Percentiles rank a stretch among this genome's conserved stretches.
Evolutionary conservation across 2,329 filamentous ascomycete genomes (phyloP).

Genomic region (Trichoderma afroharzianum): DNA sequence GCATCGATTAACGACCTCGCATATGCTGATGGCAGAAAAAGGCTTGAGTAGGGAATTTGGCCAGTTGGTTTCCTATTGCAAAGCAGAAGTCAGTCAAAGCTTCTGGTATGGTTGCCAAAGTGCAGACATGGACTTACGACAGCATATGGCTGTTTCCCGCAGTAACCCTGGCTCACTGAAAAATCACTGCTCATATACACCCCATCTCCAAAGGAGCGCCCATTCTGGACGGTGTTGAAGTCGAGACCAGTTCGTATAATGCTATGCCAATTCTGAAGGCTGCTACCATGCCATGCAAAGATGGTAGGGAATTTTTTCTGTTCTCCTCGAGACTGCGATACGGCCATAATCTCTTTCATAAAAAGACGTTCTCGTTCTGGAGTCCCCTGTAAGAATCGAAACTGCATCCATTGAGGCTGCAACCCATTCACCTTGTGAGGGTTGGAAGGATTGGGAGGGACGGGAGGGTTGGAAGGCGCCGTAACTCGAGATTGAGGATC

Average conservation of each 20-base stretch:
- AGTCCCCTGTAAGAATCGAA: conserved; percentile 81
- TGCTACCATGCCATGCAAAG: conserved; percentile 84
- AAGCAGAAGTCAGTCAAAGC: not conserved
- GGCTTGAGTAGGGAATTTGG: conserved; percentile 62
- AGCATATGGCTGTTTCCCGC: not conserved
- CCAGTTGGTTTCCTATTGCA: conserved; percentile 46
- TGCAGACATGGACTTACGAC: not conserved
- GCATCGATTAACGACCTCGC: conserved; percentile 79
- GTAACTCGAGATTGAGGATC: not conserved
- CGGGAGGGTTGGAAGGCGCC: not conserved
- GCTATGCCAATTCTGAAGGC: conserved; percentile 77
- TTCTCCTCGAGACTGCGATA: conserved; percentile 27
- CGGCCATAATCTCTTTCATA: conserved; percentile 52
- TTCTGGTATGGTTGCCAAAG: not conserved
- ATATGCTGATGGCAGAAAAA: conserved; percentile 63
- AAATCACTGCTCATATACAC: conserved; percentile 69
- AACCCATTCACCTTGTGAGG: conserved; percentile 56
- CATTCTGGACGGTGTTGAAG: conserved; percentile 59
- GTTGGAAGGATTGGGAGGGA: conserved; percentile 33
- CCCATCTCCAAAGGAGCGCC: conserved; percentile 71
- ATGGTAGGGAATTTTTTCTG: conserved; percentile 59
- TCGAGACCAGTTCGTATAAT: conserved; percentile 81
- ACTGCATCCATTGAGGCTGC: conserved; percentile 64
- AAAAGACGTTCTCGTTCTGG: conserved; percentile 84
- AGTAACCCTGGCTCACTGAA: conserved; percentile 2